Percentiles rank a stretch among this genome's conserved stretches.
Evolutionary conservation across 2,329 filamentous ascomycete genomes (phyloP).

Genomic region (Colletotrichum euphorbiae): DNA sequence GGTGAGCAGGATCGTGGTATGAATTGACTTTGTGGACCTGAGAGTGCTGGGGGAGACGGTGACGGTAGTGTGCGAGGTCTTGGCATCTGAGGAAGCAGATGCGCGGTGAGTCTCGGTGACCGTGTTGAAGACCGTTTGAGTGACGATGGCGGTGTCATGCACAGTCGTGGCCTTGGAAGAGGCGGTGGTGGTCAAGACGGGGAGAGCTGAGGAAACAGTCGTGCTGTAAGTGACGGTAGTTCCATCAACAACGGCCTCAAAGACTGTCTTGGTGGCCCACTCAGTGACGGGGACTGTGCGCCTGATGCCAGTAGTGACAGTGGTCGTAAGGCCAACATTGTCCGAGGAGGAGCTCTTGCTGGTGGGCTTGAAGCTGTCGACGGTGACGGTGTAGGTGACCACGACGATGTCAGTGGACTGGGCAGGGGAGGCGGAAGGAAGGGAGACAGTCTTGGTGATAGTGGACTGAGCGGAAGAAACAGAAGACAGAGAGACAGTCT

Average conservation of each 20-base stretch:
- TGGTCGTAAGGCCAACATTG: constrained; percentile 2
- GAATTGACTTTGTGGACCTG: constrained; percentile 15
- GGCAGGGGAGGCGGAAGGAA: neutral
- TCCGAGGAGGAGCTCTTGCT: constrained; percentile 21
- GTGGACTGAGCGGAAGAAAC: neutral
- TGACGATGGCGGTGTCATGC: constrained; percentile 25
- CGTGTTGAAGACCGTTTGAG: constrained; percentile 18
- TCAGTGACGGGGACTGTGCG: constrained; percentile 22
- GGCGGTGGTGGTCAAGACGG: neutral
- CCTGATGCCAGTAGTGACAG: constrained; percentile 9
- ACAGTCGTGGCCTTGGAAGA: constrained; percentile 15
- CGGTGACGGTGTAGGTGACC: constrained; percentile 35
- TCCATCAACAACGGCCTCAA: constrained; percentile 27
- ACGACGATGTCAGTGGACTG: constrained; percentile 24
- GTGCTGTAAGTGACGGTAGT: constrained; percentile 31
- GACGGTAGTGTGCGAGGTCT: constrained; percentile 9
- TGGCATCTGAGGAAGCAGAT: constrained; percentile 2
- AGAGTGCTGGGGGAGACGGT: constrained; percentile 12
- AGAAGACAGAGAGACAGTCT: constrained; percentile 1
- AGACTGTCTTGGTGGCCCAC: constrained; percentile 30
- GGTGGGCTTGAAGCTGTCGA: constrained; percentile 25
- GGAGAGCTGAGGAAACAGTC: constrained; percentile 26
- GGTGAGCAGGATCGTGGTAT: constrained; percentile 35
- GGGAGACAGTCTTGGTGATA: constrained; percentile 1
- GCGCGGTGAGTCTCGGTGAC: constrained; percentile 3